Percentiles rank a stretch among this genome's conserved stretches.
phyloP scores from a whole-genome alignment of 352 stramenopile species.

The Pythium folliculosum region DNA sequence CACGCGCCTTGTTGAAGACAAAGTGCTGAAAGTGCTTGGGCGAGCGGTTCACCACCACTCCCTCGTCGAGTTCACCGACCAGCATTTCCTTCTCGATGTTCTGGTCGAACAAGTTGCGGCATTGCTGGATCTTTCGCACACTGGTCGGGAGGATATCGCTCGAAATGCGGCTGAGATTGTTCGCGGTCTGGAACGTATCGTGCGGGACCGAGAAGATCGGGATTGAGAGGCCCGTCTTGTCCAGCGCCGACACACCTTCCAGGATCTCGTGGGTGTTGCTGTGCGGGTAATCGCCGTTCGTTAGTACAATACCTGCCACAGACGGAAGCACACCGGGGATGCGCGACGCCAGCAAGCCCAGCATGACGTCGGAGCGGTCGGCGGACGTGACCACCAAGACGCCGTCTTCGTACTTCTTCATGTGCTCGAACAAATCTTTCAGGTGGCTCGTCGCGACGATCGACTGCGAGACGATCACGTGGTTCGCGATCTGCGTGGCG shows the following conservation, averaged over 20 bases:
- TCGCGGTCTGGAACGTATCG: conserved; percentile 66
- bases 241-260: conserved; percentile 61
- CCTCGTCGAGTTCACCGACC: conserved; percentile 65
- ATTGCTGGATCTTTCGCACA: conserved; percentile 69
- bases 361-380: conserved; percentile 70
- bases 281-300: conserved; percentile 75
- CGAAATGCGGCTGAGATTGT: conserved; percentile 57
- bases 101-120: conserved; percentile 61
- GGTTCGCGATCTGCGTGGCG: conserved; percentile 56
- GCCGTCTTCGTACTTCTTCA: conserved; percentile 81
- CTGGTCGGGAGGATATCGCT: conserved; percentile 76
- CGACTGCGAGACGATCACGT: conserved; percentile 70
- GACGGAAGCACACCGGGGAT: conserved; percentile 69
- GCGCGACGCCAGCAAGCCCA: conserved; percentile 67
- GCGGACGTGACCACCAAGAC: conserved; percentile 75
- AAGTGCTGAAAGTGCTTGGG: conserved; percentile 89
- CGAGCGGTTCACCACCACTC: conserved; percentile 60
- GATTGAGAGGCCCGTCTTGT: conserved; percentile 69
- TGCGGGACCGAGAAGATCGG: conserved; percentile 70
- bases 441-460: conserved; percentile 71
- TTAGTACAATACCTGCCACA: conserved; percentile 72
- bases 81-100: conserved; percentile 68
- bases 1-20: conserved; percentile 73
- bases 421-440: conserved; percentile 76
- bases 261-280: conserved; percentile 77